These are phyloP conservation scores for Cocos nucifera DNA, from an alignment of 176 grass and related monocot species.

Conservation along the genomic window DNA sequence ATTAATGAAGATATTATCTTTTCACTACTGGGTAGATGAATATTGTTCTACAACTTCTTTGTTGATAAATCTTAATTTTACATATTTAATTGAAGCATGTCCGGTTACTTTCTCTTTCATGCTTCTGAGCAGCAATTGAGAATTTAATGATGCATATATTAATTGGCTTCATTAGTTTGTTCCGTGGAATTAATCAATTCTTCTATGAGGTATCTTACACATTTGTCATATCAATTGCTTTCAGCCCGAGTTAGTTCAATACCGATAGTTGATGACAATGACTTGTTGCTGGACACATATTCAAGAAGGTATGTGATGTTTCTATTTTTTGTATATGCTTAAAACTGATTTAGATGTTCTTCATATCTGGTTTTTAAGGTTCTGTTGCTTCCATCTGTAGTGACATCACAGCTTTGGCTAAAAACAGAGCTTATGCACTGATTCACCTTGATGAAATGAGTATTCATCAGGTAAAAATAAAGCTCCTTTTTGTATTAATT, in stretches of 20 bases:
- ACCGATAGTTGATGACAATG: constrained; percentile 93
- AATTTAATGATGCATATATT: not conserved
- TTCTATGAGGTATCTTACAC: constrained; percentile 11
- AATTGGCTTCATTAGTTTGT: constrained; percentile 5
- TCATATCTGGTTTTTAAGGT: not conserved
- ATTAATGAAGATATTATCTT: too few species aligned
- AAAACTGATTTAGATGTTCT: not conserved
- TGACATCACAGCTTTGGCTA: constrained; percentile 98
- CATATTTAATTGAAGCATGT: too few species aligned
- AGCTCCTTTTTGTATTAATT: too few species aligned
- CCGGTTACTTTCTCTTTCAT: too few species aligned
- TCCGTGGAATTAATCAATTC: constrained; percentile 1
- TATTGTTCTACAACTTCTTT: too few species aligned
- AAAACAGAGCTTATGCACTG: constrained; percentile 90
- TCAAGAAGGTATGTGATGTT: constrained; percentile 69
- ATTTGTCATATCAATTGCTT: constrained; percentile 21
- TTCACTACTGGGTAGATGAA: too few species aligned
- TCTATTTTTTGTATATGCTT: not conserved
- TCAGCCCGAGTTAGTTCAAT: constrained; percentile 88
- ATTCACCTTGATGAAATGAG: constrained; percentile 91
- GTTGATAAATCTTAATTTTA: too few species aligned
- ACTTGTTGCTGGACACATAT: constrained; percentile 82
- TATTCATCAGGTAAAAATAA: constrained; percentile 55
- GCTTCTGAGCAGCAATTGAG: too few species aligned
- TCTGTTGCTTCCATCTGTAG: constrained; percentile 36